Evolutionary conservation across 257 asterid species (phyloP), one percentile per base, ranked within the genome.

Genomic region (Penstemon newberryi): DNA sequence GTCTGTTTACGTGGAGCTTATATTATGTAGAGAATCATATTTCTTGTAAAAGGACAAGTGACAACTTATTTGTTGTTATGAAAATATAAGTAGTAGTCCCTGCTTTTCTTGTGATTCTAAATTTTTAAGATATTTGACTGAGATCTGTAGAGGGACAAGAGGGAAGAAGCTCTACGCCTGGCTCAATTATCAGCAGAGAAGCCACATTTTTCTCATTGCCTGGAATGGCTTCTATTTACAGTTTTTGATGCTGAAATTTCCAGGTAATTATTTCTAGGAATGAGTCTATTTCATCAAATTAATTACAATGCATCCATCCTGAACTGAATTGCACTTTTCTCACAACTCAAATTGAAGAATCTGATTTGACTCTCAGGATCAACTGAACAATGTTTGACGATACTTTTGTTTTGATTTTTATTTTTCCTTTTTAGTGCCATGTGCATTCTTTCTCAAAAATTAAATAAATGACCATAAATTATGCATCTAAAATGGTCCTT

Each of bases 221-320:
- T 94, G 70, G 99, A 94, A 81, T 94, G 96, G 96, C 99, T 94
- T 82, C 89, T 94, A 63, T 94, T 94, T 82, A 94, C 99, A 10
- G 99, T 94, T 61, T 91, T 94, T 78, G 99, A 94, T 75, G 96
- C 99, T 68, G 97, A 89, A 71, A 86, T 94, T 75, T 94, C 97
- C 76, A 79, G 96, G 99, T 94, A 78, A 73, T 58, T 65, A 45
- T 63, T 60, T 63, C 64, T 13, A 43, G 36, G 73, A 61, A 74
- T 7, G 61, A 46, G 10, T 69, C 19, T 65, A 37, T 66, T 54
- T 41, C 46, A 13, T 78, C 66, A 43, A 46, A 33, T 46, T 52
- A 49, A 54, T 62, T 55, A 15, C 60, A 51, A 62, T 56, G 15
- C 8, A 41, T 51, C 61, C 73, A 33, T 56, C 76, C 65, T 40